Evolutionary conservation across 495 filamentous ascomycete species (phyloP).

Genomic region (Podospora tetraspora): DNA sequence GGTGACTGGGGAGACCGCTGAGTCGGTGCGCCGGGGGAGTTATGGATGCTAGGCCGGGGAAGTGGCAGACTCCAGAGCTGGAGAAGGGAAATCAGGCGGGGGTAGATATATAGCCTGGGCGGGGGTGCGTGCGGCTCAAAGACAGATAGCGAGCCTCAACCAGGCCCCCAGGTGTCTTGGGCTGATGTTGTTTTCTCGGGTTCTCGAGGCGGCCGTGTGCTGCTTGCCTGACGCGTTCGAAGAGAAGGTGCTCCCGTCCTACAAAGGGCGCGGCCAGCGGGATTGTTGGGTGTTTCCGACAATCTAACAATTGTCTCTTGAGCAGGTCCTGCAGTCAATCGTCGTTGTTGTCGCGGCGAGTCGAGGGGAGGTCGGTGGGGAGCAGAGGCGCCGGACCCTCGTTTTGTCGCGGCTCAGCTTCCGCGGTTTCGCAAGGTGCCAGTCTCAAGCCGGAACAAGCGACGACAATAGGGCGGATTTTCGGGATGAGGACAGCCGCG

Average conservation of each 20-base stretch:
- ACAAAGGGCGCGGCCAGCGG: neutral
- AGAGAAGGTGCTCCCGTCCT: neutral
- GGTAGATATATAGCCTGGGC: conserved; percentile 11
- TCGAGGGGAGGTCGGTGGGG: neutral
- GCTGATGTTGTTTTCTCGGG: neutral
- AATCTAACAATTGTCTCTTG: neutral
- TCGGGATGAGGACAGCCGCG: neutral
- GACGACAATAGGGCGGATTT: neutral
- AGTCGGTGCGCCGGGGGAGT: neutral
- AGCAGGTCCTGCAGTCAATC: neutral
- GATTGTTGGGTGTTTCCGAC: conserved; percentile 1
- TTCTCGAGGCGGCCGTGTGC: neutral
- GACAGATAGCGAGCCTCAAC: neutral
- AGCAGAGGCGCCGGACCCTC: neutral
- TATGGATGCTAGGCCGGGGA: neutral
- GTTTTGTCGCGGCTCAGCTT: neutral
- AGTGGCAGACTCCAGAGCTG: neutral
- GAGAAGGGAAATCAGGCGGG: neutral
- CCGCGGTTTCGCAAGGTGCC: neutral
- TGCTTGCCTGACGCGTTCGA: neutral
- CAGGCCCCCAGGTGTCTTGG: neutral
- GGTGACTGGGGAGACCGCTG: neutral
- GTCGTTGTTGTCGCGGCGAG: neutral
- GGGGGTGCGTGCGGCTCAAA: neutral
- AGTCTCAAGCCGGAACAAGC: neutral